Evolutionary conservation across 495 filamentous ascomycete species (phyloP).

Genomic region (Penicillium pulvis): DNA sequence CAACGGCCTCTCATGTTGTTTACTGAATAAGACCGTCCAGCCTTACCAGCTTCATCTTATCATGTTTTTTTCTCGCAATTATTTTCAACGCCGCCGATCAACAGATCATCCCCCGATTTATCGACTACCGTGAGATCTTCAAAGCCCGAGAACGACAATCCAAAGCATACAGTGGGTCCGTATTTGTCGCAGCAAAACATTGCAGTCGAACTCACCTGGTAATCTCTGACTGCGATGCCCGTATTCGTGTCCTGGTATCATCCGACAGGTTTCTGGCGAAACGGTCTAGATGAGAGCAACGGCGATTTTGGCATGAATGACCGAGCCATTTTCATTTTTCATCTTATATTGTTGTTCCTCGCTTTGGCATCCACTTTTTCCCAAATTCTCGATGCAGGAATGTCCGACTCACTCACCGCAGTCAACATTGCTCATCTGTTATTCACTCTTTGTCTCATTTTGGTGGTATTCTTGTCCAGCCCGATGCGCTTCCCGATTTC

Average conservation of each 20-base stretch:
- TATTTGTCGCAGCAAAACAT: constrained; percentile 69
- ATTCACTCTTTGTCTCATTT: constrained; percentile 38
- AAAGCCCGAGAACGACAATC: constrained; percentile 80
- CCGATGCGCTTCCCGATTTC: constrained; percentile 4
- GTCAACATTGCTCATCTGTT: constrained; percentile 53
- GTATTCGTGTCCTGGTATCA: constrained; percentile 64
- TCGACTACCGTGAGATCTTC: constrained; percentile 57
- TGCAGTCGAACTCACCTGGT: constrained; percentile 67
- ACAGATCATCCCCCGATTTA: constrained; percentile 9
- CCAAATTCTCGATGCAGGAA: background rate
- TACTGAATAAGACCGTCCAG: constrained; percentile 14
- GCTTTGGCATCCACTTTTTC: background rate
- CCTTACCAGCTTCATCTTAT: constrained; percentile 16
- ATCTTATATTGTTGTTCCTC: background rate
- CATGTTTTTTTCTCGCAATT: constrained; percentile 11
- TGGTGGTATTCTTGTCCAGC: constrained; percentile 56
- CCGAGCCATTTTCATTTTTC: background rate
- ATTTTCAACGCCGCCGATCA: constrained; percentile 11
- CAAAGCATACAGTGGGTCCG: constrained; percentile 75
- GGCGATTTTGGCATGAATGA: background rate
- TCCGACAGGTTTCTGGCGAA: constrained; percentile 55
- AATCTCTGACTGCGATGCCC: constrained; percentile 56
- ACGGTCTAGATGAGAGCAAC: constrained; percentile 16
- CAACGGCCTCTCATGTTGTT: constrained; percentile 28
- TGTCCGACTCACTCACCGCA: background rate